phyloP scores from a whole-genome alignment of 2,329 filamentous ascomycete species.

The Calonectria leucothoes region DNA sequence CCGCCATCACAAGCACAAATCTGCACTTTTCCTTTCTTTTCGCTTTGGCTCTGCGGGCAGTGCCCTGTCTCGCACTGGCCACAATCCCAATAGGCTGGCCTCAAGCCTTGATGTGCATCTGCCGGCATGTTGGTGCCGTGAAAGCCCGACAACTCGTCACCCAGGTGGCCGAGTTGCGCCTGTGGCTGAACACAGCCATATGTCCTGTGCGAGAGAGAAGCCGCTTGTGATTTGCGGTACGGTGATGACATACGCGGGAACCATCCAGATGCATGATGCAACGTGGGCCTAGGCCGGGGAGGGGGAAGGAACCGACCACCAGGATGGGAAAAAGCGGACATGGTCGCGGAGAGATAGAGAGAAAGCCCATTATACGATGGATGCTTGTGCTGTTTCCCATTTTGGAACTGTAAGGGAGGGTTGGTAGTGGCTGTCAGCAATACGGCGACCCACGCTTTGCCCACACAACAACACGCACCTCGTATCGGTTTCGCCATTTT shows the following conservation, averaged over 20 bases:
- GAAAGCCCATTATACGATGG: slow-evolving; percentile 26
- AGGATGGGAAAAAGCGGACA: slow-evolving; percentile 22
- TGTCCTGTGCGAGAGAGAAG: not conserved
- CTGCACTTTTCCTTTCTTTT: slow-evolving; percentile 19
- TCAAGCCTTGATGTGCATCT: not conserved
- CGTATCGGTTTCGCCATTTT: slow-evolving; percentile 44
- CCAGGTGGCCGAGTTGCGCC: not conserved
- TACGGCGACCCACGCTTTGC: slow-evolving; percentile 38
- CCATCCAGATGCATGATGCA: slow-evolving; percentile 26
- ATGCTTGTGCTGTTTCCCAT: slow-evolving; percentile 27
- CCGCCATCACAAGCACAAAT: slow-evolving; percentile 13
- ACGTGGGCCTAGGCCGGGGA: slow-evolving; percentile 31
- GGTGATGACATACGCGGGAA: slow-evolving; percentile 31
- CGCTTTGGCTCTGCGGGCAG: not conserved
- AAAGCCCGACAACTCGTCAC: slow-evolving; percentile 19
- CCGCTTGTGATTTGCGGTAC: not conserved
- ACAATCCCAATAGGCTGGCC: not conserved
- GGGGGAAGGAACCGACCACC: no score
- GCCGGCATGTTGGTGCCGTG: slow-evolving; percentile 1
- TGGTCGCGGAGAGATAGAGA: slow-evolving; percentile 29
- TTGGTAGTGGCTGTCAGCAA: slow-evolving; percentile 37
- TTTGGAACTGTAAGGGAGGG: slow-evolving; percentile 35
- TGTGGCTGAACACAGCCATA: slow-evolving; percentile 27
- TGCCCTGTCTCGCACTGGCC: not conserved
- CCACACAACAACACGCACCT: slow-evolving; percentile 35